Base-by-base conservation (phyloP, 495 filamentous ascomycete genomes). In the Penicillium tannophilum region DNA sequence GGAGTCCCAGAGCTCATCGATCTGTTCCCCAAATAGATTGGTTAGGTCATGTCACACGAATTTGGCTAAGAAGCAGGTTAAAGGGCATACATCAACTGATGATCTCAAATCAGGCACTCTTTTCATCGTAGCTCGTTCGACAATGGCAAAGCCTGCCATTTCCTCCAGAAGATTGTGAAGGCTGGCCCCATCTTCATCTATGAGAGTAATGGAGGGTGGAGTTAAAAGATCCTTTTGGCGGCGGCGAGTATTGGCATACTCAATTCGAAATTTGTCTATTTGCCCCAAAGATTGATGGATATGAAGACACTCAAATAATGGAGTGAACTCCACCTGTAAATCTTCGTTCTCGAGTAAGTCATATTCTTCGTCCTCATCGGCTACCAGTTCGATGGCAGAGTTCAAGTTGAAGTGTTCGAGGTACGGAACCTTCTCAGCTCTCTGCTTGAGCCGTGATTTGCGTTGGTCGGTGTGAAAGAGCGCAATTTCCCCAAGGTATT, bases 1-100 rank as follows among this genome's bases (percentile, higher is more conserved):
- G 0, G 93, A 97, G 67, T 97, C 93, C 94, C 94, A 99, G 6
- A 99, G 81, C 69, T 97, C 93, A 66, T 98, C 93, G 50, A 97
- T 89, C 90, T 93, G 59, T 26, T 43, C 11, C 12, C 17, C 43
- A 23, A 28, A 46, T 23, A 23, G 20, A 47, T 54, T 39, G 62
- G 58, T 52, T 28, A 62, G 46, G 20, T 56, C 24, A 49, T 45
- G 16, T 26, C 17, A 20, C 28, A 24, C 44, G 24, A 9, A 47
- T 26, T 23, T 6, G 23, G 23, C 4, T 7, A 28, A 47, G 44
- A 47, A 20, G 16, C 4, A 6, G 28, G 26, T 3, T 17, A 54
- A 11, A 10, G 16, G n/a, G n/a, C 62, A 46, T 73, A 95, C 93
- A 80, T 98, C 94, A 55, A 88, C 82, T 14, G 84, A 76, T n/a